Evolutionary conservation across 306 rosid species (phyloP).

Genomic region (Trifolium dubium): DNA sequence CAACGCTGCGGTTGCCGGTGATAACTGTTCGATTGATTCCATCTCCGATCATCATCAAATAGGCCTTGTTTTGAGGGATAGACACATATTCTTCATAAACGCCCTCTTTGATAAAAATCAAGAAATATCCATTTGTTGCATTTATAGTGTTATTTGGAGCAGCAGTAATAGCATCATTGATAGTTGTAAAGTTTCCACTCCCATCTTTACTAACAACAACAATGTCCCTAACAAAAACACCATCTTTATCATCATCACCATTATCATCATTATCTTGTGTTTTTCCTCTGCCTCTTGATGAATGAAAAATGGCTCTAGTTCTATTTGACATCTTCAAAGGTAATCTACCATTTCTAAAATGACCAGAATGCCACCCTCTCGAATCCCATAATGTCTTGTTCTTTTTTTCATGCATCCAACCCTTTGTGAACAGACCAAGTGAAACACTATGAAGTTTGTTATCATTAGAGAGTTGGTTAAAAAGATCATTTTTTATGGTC

Average conservation of each 20-base stretch:
- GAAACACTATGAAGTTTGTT: background rate
- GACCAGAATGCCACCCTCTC: background rate
- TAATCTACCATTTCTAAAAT: background rate
- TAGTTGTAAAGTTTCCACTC: background rate
- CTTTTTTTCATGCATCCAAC: background rate
- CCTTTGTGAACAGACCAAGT: background rate
- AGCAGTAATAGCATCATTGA: background rate
- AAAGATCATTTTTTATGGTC: background rate
- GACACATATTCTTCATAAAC: background rate
- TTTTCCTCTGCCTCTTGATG: background rate
- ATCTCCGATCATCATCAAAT: background rate
- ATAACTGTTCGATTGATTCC: background rate
- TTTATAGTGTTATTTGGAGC: background rate
- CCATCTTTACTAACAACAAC: background rate
- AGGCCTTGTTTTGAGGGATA: background rate
- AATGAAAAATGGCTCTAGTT: background rate
- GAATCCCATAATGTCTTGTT: background rate
- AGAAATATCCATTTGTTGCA: background rate
- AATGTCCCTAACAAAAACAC: conserved; percentile 1
- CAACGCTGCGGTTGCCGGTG: background rate
- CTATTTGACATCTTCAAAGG: background rate
- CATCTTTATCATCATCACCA: background rate
- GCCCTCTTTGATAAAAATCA: background rate
- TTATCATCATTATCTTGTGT: no score
- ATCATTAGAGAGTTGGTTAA: background rate